A percentile compares a stretch with the other conserved stretches of the same genome.
Evolutionary conservation across 257 asterid species (phyloP).

Genomic region (Cruciata laevipes): DNA sequence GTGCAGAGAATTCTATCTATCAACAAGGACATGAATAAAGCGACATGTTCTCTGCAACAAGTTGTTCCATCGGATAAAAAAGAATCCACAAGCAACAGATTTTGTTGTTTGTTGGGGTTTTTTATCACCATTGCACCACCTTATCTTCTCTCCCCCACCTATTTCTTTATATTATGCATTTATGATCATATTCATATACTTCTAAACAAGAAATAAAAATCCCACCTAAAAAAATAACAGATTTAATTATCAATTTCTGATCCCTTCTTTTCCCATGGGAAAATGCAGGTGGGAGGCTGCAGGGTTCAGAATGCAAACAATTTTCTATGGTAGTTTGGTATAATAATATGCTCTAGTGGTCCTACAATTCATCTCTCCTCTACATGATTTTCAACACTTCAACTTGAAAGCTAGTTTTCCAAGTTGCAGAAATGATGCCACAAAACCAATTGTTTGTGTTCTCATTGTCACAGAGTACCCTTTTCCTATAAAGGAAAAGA

Average conservation of each 20-base stretch:
- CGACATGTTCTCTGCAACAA: constrained; percentile 85
- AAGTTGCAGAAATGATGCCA: constrained; percentile 24
- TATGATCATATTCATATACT: constrained; percentile 8
- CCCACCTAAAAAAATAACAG: background rate
- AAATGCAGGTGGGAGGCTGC: constrained; percentile 27
- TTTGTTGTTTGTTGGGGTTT: constrained; percentile 49
- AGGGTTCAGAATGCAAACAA: constrained; percentile 12
- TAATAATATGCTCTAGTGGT: constrained; percentile 30
- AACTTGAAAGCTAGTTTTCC: constrained; percentile 22
- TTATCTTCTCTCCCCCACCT: constrained; percentile 70
- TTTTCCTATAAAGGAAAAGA: constrained; percentile 30
- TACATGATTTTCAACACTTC: constrained; percentile 36
- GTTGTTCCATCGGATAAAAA: constrained; percentile 75
- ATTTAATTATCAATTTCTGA: constrained; percentile 12
- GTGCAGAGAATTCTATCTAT: constrained; percentile 20
- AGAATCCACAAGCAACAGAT: constrained; percentile 57
- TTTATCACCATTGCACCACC: constrained; percentile 50
- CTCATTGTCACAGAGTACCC: constrained; percentile 29
- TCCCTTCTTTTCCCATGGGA: constrained; percentile 35
- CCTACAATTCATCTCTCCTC: constrained; percentile 20
- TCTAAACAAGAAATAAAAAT: background rate
- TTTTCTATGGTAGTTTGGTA: background rate
- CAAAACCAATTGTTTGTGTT: constrained; percentile 31
- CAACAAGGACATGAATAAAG: constrained; percentile 54
- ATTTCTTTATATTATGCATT: constrained; percentile 21